A percentile compares a stretch with the other conserved stretches of the same genome.
phyloP scores from a whole-genome alignment of 805 yeast genomes.

The Soucietia sequanensis region DNA sequence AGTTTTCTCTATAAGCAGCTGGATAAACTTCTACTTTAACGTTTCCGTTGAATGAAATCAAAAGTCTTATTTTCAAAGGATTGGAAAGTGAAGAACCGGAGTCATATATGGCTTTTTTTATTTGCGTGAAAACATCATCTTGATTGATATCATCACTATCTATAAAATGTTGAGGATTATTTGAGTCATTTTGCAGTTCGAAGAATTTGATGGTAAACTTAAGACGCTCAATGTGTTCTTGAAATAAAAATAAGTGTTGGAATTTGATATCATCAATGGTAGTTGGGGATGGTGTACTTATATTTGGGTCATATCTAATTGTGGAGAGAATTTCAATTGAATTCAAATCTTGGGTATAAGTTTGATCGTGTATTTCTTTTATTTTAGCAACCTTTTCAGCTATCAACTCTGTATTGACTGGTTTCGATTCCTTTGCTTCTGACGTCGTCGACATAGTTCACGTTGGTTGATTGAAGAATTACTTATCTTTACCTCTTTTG shows the following conservation, averaged over 20 bases:
- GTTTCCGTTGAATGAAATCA: slow-evolving; percentile 27
- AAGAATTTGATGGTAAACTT: slow-evolving; percentile 55
- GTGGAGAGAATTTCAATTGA: slow-evolving; percentile 75
- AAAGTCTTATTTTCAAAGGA: slow-evolving; percentile 34
- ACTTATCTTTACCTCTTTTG: too few species aligned
- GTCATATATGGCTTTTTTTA: slow-evolving; percentile 24
- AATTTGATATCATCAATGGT: slow-evolving; percentile 21
- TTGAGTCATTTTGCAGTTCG: slow-evolving; percentile 9
- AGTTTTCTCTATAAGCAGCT: slow-evolving; percentile 20
- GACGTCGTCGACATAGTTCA: too few species aligned
- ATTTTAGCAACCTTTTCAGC: too few species aligned
- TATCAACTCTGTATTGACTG: too few species aligned
- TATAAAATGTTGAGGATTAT: not conserved
- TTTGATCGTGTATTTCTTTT: too few species aligned
- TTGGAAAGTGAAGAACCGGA: slow-evolving; percentile 17
- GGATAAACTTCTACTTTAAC: slow-evolving; percentile 33
- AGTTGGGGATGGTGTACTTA: slow-evolving; percentile 29
- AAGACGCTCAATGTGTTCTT: slow-evolving; percentile 63
- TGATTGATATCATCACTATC: slow-evolving; percentile 38
- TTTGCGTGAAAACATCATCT: slow-evolving; percentile 35
- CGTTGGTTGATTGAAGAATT: too few species aligned
- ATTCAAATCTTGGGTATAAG: too few species aligned
- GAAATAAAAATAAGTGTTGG: slow-evolving; percentile 56
- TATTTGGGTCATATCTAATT: slow-evolving; percentile 69
- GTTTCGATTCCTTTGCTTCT: too few species aligned